Evolutionary conservation across 495 filamentous ascomycete species (phyloP).

Genomic region (Cladorrhinum samala): DNA sequence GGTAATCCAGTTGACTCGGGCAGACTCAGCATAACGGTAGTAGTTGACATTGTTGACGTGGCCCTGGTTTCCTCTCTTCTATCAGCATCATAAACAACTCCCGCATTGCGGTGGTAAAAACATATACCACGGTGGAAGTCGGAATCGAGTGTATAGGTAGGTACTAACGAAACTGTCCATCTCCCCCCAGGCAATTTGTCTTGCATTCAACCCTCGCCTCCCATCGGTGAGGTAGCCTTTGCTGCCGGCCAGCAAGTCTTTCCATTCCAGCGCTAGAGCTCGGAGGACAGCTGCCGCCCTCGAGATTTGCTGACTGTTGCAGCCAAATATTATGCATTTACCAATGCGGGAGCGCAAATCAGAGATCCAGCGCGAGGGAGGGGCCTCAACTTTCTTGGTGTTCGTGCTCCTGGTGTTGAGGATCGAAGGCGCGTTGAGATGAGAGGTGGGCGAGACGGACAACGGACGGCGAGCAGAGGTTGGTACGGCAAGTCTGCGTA

Average conservation of each 20-base stretch:
- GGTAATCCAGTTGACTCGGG: slow-evolving; percentile 73
- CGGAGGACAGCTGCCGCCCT: slow-evolving; percentile 57
- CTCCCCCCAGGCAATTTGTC: slow-evolving; percentile 83
- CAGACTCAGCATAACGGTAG: slow-evolving; percentile 77
- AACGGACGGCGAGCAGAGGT: background rate
- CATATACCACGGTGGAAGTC: background rate
- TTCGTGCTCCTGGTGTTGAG: no score
- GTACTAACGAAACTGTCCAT: slow-evolving; percentile 58
- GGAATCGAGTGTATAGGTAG: slow-evolving; percentile 9
- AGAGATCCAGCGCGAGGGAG: slow-evolving; percentile 63
- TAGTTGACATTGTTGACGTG: slow-evolving; percentile 82
- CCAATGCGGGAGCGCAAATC: slow-evolving; percentile 70
- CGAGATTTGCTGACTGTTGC: slow-evolving; percentile 50
- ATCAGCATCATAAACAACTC: no score
- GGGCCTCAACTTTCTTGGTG: slow-evolving; percentile 14
- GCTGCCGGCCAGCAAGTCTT: slow-evolving; percentile 64
- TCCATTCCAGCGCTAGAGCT: slow-evolving; percentile 67
- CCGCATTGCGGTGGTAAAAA: no score
- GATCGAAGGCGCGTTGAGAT: background rate
- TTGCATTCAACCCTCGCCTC: slow-evolving; percentile 59
- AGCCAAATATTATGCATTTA: slow-evolving; percentile 76
- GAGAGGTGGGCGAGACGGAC: background rate
- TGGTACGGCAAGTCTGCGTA: background rate
- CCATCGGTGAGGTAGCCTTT: slow-evolving; percentile 74
- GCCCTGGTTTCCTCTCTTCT: slow-evolving; percentile 33